Conservation (phyloP, 192 early-diverging fungal genomes). For the Podila horticola region DNA sequence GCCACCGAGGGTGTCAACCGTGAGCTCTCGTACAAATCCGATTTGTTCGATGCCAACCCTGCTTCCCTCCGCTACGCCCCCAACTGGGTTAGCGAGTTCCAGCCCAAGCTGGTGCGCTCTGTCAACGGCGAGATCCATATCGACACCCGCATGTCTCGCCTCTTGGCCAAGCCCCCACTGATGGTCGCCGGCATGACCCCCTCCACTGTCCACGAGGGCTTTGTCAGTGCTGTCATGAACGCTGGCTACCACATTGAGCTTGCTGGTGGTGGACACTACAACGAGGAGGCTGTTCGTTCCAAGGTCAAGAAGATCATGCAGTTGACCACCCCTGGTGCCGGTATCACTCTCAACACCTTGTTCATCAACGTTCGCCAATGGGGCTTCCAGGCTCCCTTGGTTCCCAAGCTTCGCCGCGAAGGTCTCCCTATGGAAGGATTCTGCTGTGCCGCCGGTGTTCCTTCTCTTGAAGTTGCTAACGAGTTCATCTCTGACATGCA, state of each 20-base stretch:
- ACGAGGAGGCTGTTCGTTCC: conserved; percentile 69
- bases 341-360: conserved; percentile 91
- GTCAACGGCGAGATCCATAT: conserved; percentile 80
- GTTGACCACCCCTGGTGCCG: conserved; percentile 78
- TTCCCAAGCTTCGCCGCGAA: conserved; percentile 80
- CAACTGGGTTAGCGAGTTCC: conserved; percentile 89
- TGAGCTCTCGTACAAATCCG: conserved; percentile 77
- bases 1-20: conserved; percentile 68
- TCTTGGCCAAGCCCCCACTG: conserved; percentile 88
- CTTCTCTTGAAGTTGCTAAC: conserved; percentile 84
- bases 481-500: conserved; percentile 81
- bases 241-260: conserved; percentile 93
- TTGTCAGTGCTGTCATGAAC: conserved; percentile 88
- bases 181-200: conserved; percentile 98
- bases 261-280: conserved; percentile 92
- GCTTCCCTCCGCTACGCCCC: conserved; percentile 76
- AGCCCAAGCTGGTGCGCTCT: conserved; percentile 83
- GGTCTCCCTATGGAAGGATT: conserved; percentile 91
- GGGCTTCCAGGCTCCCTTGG: conserved; percentile 91
- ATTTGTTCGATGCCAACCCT: conserved; percentile 84
- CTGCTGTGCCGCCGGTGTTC: conserved; percentile 93
- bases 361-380: conserved; percentile 92
- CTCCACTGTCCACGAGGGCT: conserved; percentile 78
- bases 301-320: conserved; percentile 81
- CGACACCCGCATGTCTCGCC: conserved; percentile 86